Evolutionary conservation across 2,329 filamentous ascomycete genomes (phyloP), one percentile per base, ranked within the genome.

Genomic region (Penicillium brevicompactum): DNA sequence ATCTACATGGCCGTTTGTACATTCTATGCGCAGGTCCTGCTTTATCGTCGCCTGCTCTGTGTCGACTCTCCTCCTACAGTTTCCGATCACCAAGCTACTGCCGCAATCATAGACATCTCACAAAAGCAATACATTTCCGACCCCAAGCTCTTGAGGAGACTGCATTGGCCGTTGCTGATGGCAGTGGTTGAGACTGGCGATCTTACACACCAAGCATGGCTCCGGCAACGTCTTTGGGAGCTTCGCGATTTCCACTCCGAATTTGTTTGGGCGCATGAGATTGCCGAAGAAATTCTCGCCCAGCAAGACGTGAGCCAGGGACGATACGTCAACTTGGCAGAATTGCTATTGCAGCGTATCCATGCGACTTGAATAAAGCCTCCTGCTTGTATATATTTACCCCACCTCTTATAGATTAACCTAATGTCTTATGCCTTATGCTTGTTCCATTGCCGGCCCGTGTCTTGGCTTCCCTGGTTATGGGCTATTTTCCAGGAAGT

Each of bases 121-220:
- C 65, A 63, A 18, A 74, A 74, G 41, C 70, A 73, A 43, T 68
- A 66, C 27, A 40, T 56, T 1, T 62, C 65, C 16, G 71, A 74
- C 30, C 66, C 67, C 2, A 67, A 62, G 24, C 62, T 71, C 1
- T 43, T 74, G 2, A 67, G 67, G 4, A 67, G 72, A 2, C 55
- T 73, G 10, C 67, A 71, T 34, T 74, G 70, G 70, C 67, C 71
- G 6, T 55, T 74, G 0, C 46, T 73, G 4, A 71, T 74, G 63
- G 72, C 70, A 0, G 42, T 66, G 30, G 66, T 74, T 38, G 70
- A 72, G 44, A 73, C 69, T 1, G 61, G 65, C 1, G 65, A 74
- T 43, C 42, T 49, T 0, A 55, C 58, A 0, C 65, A 72, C 22
- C 70, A 65, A 8, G 61, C 61, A 1, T 74, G 71, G 72, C 52